These are phyloP conservation scores for Sarocladium kiliense DNA, from an alignment of 2,329 filamentous ascomycete genomes.

Conservation along the genomic window DNA sequence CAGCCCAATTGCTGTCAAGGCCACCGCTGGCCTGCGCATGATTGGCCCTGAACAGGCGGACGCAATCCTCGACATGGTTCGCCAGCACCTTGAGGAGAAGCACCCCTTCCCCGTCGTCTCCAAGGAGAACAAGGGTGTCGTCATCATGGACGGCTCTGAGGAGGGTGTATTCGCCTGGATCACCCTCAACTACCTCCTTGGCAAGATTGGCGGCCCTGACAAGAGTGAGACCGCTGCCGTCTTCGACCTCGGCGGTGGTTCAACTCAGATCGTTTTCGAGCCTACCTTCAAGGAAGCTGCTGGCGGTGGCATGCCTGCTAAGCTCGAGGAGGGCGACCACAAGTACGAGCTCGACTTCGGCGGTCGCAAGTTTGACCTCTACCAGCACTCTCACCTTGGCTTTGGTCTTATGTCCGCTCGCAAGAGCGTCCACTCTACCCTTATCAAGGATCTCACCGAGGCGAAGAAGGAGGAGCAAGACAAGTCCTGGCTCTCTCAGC, in stretches of 20 bases:
- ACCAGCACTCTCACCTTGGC: conserved; percentile 96
- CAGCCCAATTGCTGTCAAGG: conserved; percentile 94
- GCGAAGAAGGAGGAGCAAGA: conserved; percentile 43
- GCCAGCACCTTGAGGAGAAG: conserved; percentile 73
- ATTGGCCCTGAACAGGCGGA: conserved; percentile 76
- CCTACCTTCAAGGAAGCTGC: conserved; percentile 77
- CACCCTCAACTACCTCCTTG: conserved; percentile 95
- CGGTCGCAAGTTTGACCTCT: conserved; percentile 84
- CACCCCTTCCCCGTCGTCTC: conserved; percentile 96
- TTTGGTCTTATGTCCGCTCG: conserved; percentile 96
- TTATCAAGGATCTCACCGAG: conserved; percentile 68
- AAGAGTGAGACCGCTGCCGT: conserved; percentile 87
- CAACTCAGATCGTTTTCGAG: conserved; percentile 97
- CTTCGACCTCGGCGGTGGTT: conserved; percentile 94
- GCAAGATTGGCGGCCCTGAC: conserved; percentile 92
- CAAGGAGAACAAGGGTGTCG: conserved; percentile 76
- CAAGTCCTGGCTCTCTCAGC: conserved; percentile 62
- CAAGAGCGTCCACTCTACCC: conserved; percentile 71
- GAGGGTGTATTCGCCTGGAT: conserved; percentile 99
- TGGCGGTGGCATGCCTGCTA: conserved; percentile 76
- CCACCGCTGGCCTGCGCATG: conserved; percentile 87
- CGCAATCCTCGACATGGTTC: conserved; percentile 80
- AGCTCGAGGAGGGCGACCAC: conserved; percentile 85
- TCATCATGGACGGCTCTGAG: conserved; percentile 96
- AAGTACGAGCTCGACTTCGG: conserved; percentile 91